A percentile compares a stretch with the other conserved stretches of the same genome.
Conservation (phyloP, 108 stramenopile species). For the Stephanodiscus triporus region DNA sequence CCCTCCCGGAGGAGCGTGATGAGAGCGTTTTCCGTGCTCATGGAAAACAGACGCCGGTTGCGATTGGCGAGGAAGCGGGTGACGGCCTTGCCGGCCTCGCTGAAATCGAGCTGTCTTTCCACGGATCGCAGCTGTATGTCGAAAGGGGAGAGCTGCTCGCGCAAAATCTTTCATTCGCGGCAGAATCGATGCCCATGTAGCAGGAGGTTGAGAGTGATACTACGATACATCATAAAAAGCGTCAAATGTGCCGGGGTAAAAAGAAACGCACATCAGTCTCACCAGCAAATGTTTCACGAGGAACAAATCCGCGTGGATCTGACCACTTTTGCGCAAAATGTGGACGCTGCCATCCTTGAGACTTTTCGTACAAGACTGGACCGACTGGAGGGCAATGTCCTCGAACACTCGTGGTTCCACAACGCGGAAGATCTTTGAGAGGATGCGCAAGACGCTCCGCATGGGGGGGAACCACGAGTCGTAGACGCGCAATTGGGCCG, state of each 20-base stretch:
- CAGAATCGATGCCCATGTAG: neutral
- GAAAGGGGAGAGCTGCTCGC: slow-evolving; percentile 94
- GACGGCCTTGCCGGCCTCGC: slow-evolving; percentile 85
- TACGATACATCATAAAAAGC: neutral
- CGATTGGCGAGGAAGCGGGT: slow-evolving; percentile 87
- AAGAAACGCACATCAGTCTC: slow-evolving; percentile 32
- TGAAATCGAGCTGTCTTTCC: slow-evolving; percentile 90
- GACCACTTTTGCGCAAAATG: slow-evolving; percentile 66
- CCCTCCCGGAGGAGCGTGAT: slow-evolving; percentile 87
- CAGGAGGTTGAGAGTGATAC: neutral
- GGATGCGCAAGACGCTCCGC: slow-evolving; percentile 79
- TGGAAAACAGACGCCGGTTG: slow-evolving; percentile 86
- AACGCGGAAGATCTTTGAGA: slow-evolving; percentile 91
- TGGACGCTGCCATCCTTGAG: slow-evolving; percentile 77
- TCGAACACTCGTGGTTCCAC: slow-evolving; percentile 94
- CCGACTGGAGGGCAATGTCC: slow-evolving; percentile 83
- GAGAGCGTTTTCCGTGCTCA: slow-evolving; percentile 88
- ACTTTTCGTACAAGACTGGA: slow-evolving; percentile 83
- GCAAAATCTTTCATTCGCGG: slow-evolving; percentile 60
- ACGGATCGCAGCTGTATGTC: slow-evolving; percentile 89
- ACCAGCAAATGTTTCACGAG: slow-evolving; percentile 88
- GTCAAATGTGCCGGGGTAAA: neutral
- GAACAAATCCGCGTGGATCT: slow-evolving; percentile 86
- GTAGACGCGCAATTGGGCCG: slow-evolving; percentile 77
- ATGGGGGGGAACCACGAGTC: slow-evolving; percentile 94